Conservation (phyloP, 176 grass and related monocot species). For the Zoysia pacifica region DNA sequence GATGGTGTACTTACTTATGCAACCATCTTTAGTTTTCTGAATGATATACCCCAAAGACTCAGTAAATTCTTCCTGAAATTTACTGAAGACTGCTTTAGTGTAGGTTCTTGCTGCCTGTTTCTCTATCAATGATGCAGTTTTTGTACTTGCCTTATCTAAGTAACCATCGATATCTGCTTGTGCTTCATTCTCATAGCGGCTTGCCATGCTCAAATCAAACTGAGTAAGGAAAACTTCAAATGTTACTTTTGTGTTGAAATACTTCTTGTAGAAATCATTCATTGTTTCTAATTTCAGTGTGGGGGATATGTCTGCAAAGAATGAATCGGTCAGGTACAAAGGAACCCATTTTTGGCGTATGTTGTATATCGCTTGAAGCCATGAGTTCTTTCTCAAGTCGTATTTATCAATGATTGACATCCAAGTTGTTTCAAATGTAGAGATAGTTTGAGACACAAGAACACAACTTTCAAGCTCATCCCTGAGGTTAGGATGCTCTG, state of each 20-base stretch:
- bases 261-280: constrained; percentile 87
- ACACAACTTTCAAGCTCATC: constrained; percentile 82
- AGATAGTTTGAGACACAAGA: constrained; percentile 62
- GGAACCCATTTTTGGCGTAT: constrained; percentile 86
- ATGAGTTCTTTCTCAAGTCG: constrained; percentile 83
- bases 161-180: constrained; percentile 62
- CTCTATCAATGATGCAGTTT: constrained; percentile 85
- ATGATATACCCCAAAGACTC: constrained; percentile 82
- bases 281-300: constrained; percentile 74
- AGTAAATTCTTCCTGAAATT: constrained; percentile 94
- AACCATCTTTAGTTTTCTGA: constrained; percentile 71
- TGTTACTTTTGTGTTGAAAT: constrained; percentile 75
- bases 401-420: constrained; percentile 73
- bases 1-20: constrained; percentile 64
- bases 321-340: constrained; percentile 73
- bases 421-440: constrained; percentile 73
- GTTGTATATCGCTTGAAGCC: constrained; percentile 84
- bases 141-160: constrained; percentile 53
- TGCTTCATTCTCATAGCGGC: constrained; percentile 63
- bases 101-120: constrained; percentile 84
- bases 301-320: constrained; percentile 72
- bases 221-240: constrained; percentile 80
- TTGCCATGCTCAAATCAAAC: constrained; percentile 64
- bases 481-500: constrained; percentile 57
- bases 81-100: constrained; percentile 76